Evolutionary conservation across 805 yeast genomes (phyloP), one percentile per base, ranked within the genome.

Genomic region (Ogataea populi-albae): DNA sequence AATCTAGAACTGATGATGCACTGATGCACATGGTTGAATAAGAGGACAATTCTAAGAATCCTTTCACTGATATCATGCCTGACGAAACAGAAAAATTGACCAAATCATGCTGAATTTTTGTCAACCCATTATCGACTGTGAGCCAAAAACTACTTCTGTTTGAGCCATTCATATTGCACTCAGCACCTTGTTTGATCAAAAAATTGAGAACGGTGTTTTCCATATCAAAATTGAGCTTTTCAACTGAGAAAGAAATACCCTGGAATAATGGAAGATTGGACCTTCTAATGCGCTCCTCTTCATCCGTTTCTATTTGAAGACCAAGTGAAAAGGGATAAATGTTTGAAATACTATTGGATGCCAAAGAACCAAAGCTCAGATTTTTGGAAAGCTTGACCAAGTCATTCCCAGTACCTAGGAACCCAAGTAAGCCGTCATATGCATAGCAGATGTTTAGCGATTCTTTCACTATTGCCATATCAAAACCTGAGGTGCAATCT

Each of bases 351-450:
- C 22, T 4, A 11, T 23, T 19, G 17, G 35, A 17, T 9, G 34
- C 14, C 20, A 27, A 22, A 8, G 25, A 4, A 8, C 4, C 5
- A 3, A 12, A 5, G 10, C 27, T 22, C 8, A 9, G 17, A 4
- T 25, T 17, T 10, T 32, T 17, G 5, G 38, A 19, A 4, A 44
- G 28, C 4, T 32, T 17, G 3, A 38, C 17, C 9, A 43, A 31
- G 22, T 38, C 41, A 3, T 6, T n/a, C 2, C 50, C 43, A 3
- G 16, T 10, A 2, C 41, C 39, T 17, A 38, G 14, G 12, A 41
- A 40, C 4, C 50, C 50, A 14, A 45, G 27, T 6, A 45, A 35
- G 2, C 50, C 50, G 24, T 45, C 50, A 23, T 43, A 45, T 11
- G 47, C 47, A 31, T 38, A 43, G 11, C 41, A 30, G 5, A 45